These are phyloP conservation scores for Rhodotorula sp. DNA, from an alignment of 1,284 basidiomycete genomes.

Conservation along the genomic window DNA sequence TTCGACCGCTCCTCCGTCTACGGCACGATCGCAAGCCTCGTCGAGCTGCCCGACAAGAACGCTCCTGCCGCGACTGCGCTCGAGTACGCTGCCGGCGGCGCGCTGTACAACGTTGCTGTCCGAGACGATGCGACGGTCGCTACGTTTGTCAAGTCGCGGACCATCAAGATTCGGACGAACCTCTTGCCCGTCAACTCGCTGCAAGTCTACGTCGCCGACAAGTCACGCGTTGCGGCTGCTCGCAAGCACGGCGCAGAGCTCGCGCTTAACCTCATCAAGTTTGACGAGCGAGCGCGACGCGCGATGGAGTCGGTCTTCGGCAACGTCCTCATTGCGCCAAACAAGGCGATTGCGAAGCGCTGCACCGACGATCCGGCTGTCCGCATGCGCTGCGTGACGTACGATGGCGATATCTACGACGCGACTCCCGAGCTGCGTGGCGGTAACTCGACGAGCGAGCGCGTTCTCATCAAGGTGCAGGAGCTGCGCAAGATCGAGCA, in stretches of 20 bases:
- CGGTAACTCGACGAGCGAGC: slow-evolving; percentile 74
- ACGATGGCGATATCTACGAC: slow-evolving; percentile 95
- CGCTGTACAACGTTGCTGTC: slow-evolving; percentile 82
- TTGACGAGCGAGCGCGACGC: slow-evolving; percentile 75
- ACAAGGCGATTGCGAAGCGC: slow-evolving; percentile 79
- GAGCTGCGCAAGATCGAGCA: slow-evolving; percentile 65
- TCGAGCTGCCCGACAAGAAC: slow-evolving; percentile 68
- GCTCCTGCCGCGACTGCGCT: slow-evolving; percentile 69
- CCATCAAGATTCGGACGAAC: slow-evolving; percentile 87
- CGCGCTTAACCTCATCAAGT: slow-evolving; percentile 83
- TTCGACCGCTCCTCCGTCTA: slow-evolving; percentile 88
- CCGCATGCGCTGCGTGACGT: slow-evolving; percentile 78
- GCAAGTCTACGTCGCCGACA: slow-evolving; percentile 63
- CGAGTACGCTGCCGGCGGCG: slow-evolving; percentile 86
- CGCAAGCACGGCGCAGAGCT: slow-evolving; percentile 58
- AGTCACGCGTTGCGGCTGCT: slow-evolving; percentile 56
- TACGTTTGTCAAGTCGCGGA: slow-evolving; percentile 73
- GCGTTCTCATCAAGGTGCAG: slow-evolving; percentile 80
- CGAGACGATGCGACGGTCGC: slow-evolving; percentile 88
- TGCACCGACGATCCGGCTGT: slow-evolving; percentile 82
- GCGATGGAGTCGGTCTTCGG: slow-evolving; percentile 96
- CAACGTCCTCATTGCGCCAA: slow-evolving; percentile 86
- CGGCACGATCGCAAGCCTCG: slow-evolving; percentile 56
- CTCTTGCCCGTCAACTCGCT: slow-evolving; percentile 89
- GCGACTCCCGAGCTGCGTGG: slow-evolving; percentile 92